Evolutionary conservation across 768 basidiomycete species (phyloP), one percentile per base, ranked within the genome.

Genomic region (Kwoniella bestiolae): DNA sequence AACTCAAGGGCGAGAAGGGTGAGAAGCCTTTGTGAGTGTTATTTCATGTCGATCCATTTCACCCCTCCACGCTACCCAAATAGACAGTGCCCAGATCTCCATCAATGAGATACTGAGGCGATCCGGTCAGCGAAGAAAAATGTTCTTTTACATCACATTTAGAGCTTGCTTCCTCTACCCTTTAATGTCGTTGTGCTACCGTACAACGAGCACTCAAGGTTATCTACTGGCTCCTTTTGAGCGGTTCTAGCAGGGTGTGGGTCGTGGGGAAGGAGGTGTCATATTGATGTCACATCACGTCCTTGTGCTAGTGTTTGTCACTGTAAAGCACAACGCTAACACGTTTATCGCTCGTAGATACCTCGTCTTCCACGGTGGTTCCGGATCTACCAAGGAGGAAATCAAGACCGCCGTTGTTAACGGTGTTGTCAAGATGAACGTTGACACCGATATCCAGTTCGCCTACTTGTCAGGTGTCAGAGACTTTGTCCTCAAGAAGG

Each of bases 331-430:
- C 12, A 5, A 53, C 23, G 38, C 21, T 57, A 26, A 57, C 32
- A n/a, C 26, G 14, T 12, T 25, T 38, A 25, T 46, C 58, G 51
- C 57, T 44, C 12, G 18, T 45, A 92, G 92, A 73, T 97, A 90
- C 88, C 91, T 98, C 67, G 96, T 98, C 82, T 99, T 98, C 93
- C 96, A 99, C 84, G 96, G 96, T 83, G 96, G 96, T 70, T 98
- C 96, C 58, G 96, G 96, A 49, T 98, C 96, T 32, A 88, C 91
- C 72, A 92, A 92, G 83, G 90, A 94, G 51, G 96, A 99, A 83
- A 99, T 98, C 84, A 85, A 84, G 74, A 92, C 89, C 51, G 95
- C 94, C 63, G 96, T 98, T 71, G 78, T 83, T 57, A 86, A 94
- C 81, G 95, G 95, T 77, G 95, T 96, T 45, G 89, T 98, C 80